Evolutionary conservation across 441 rosid genomes (phyloP).

Genomic region (Euphorbia celastroides): DNA sequence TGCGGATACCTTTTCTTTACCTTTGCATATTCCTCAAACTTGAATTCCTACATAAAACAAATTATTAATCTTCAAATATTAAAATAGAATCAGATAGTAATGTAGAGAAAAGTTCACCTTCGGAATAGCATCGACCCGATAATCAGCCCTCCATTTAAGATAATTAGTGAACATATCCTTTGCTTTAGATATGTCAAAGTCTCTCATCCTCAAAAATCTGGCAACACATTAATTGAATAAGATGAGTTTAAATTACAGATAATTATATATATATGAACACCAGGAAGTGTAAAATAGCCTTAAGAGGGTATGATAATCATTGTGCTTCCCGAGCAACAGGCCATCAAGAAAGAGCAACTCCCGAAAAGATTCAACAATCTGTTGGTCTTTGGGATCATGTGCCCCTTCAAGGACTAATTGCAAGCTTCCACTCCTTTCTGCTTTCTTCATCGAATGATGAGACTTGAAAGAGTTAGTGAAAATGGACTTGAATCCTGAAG

Average conservation of each 20-base stretch:
- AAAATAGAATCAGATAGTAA: not conserved
- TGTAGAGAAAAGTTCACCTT: conserved; percentile 27
- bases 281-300: conserved; percentile 18
- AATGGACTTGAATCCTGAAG: conserved; percentile 29
- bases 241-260: not conserved
- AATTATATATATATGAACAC: not conserved
- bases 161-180: conserved; percentile 40
- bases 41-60: conserved; percentile 35
- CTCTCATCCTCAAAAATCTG: conserved; percentile 53
- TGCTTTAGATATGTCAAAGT: conserved; percentile 46
- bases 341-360: conserved; percentile 44
- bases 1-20: conserved; percentile 56
- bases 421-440: conserved; percentile 39
- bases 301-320: conserved; percentile 50
- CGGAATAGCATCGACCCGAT: conserved; percentile 36
- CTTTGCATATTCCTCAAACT: conserved; percentile 35
- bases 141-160: conserved; percentile 50
- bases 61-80: too few relatives aligned
- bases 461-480: conserved; percentile 28
- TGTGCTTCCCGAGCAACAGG: conserved; percentile 30
- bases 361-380: conserved; percentile 38
- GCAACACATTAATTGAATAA: not conserved
- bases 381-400: conserved; percentile 44
- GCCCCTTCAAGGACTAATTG: conserved; percentile 33
- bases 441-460: conserved; percentile 36